Percentiles rank a stretch among this genome's conserved stretches.
phyloP scores from a whole-genome alignment of 129 eudicot genomes.

The sunflower (Helianthus annuus) region HanXRQr2.0-SUNRISE NC_035440.2:81467235-81467734 shows the following conservation, averaged over 20 bases:
- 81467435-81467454: slow-evolving; percentile 11
- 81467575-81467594: background rate
- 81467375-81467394: background rate
- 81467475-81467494: background rate
- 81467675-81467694: background rate
- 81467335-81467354: slow-evolving; percentile 9
- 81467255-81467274: too few species aligned
- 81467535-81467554: background rate
- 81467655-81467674: background rate
- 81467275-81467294: too few species aligned
- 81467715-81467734: slow-evolving; percentile 4
- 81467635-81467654: background rate
- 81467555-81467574: background rate
- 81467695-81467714: slow-evolving; percentile 2
- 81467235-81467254: too few species aligned
- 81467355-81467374: slow-evolving; percentile 7
- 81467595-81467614: background rate
- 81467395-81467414: background rate
- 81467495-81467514: background rate
- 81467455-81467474: slow-evolving; percentile 9
- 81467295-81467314: background rate
- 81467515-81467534: background rate
- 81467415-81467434: background rate
- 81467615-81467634: background rate
- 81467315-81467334: background rate